Conservation (phyloP, 768 basidiomycete species). For the Rhizopogon vinicolor region DNA sequence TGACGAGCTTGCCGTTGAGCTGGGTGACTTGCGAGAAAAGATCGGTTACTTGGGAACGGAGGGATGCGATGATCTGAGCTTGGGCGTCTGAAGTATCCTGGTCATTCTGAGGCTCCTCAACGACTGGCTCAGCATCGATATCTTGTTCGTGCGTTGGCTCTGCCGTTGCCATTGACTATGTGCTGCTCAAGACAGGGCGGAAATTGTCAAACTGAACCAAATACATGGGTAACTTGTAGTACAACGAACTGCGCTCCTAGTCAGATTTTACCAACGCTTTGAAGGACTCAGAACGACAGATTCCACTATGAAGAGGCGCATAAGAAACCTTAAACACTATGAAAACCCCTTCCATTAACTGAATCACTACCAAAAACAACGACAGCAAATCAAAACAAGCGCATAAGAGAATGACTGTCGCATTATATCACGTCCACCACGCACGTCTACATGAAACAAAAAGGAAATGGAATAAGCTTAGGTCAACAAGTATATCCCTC, state of each 20-base stretch:
- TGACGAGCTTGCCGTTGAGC: slow-evolving; percentile 90
- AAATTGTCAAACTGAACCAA: neutral
- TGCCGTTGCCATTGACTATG: neutral
- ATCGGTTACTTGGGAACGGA: slow-evolving; percentile 80
- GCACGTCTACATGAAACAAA: slow-evolving; percentile 2
- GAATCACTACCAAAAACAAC: neutral
- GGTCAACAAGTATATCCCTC: neutral
- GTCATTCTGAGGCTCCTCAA: slow-evolving; percentile 14
- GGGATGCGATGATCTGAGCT: slow-evolving; percentile 73
- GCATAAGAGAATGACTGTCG: neutral
- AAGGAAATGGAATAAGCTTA: slow-evolving; percentile 3
- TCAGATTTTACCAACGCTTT: too few relatives aligned
- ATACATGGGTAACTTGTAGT: neutral
- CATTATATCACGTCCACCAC: slow-evolving; percentile 1
- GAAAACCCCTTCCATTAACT: neutral
- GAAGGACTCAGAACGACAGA: too few relatives aligned
- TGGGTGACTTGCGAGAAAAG: slow-evolving; percentile 86
- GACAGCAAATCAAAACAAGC: neutral
- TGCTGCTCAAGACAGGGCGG: neutral
- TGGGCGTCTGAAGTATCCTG: slow-evolving; percentile 59
- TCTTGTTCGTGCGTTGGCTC: neutral
- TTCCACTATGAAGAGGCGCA: too few relatives aligned
- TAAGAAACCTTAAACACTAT: neutral
- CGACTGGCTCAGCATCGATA: slow-evolving; percentile 7
- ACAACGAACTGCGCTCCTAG: too few relatives aligned